A percentile compares a stretch with the other conserved stretches of the same genome.
These are phyloP conservation scores for Xylariaceae sp. DNA, from an alignment of 2,329 filamentous ascomycete species.

Conservation along the genomic window DNA sequence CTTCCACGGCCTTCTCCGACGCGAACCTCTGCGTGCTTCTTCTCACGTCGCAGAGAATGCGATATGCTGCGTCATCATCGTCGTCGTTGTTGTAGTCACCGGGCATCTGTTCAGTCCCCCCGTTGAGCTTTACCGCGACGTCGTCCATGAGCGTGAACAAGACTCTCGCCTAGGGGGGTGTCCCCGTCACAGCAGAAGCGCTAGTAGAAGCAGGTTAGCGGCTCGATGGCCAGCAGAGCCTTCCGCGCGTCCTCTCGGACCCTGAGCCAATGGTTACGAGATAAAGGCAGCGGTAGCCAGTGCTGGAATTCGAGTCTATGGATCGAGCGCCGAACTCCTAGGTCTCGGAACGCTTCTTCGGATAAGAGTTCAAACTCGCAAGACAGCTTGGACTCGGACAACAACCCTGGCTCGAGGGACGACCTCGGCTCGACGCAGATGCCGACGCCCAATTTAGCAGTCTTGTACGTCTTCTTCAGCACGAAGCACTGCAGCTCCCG, in stretches of 20 bases:
- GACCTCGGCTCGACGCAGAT: slow-evolving; percentile 27
- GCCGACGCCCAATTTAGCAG: slow-evolving; percentile 39
- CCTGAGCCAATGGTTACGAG: slow-evolving; percentile 38
- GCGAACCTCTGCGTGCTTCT: slow-evolving; percentile 41
- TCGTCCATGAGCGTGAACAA: slow-evolving; percentile 46
- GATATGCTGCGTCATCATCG: too few species aligned
- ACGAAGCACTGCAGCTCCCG: slow-evolving; percentile 44
- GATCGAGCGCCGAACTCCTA: slow-evolving; percentile 35
- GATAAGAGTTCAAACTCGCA: slow-evolving; percentile 48
- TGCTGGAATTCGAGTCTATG: slow-evolving; percentile 36
- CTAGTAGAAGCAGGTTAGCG: slow-evolving; percentile 18
- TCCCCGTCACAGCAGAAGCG: slow-evolving; percentile 21
- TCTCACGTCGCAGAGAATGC: too few species aligned
- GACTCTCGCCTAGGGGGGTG: too few species aligned
- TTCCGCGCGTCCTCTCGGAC: slow-evolving; percentile 27
- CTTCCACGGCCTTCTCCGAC: slow-evolving; percentile 48
- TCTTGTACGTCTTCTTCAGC: slow-evolving; percentile 37
- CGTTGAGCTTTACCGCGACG: slow-evolving; percentile 44
- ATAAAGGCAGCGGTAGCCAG: slow-evolving; percentile 45
- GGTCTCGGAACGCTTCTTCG: slow-evolving; percentile 33
- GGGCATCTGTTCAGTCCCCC: slow-evolving; percentile 31
- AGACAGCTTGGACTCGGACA: too few species aligned
- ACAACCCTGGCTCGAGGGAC: too few species aligned
- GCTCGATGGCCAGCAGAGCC: slow-evolving; percentile 27
- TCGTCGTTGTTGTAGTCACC: too few species aligned